Evolutionary conservation across 1,284 basidiomycete species (phyloP).

Genomic region (Paramarasmius palmivorus): DNA sequence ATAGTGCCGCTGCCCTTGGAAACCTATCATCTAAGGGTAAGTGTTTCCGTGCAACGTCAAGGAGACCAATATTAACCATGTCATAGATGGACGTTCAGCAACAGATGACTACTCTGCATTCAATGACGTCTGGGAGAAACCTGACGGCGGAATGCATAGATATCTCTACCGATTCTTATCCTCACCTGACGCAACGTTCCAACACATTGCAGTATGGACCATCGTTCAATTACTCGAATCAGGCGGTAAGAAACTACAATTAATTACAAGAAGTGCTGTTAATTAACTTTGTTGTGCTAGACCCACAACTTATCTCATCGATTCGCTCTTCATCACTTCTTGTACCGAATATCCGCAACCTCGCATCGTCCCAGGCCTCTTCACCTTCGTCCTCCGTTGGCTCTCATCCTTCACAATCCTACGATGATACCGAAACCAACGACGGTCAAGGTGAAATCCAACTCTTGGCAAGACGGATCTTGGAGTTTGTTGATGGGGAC

Average conservation of each 20-base stretch:
- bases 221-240: conserved; percentile 97
- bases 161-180: conserved; percentile 96
- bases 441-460: conserved; percentile 89
- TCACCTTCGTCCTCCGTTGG: conserved; percentile 73
- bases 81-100: conserved; percentile 70
- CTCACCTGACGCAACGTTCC: conserved; percentile 97
- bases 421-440: conserved; percentile 80
- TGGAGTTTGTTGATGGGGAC: conserved; percentile 83
- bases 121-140: conserved; percentile 97
- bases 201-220: conserved; percentile 99
- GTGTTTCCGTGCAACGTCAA: conserved; percentile 15
- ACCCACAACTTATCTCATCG: conserved; percentile 87
- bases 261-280: conserved; percentile 9
- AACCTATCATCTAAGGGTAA: conserved; percentile 95
- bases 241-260: conserved; percentile 55
- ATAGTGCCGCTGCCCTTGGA: conserved; percentile 96
- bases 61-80: not conserved
- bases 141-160: conserved; percentile 94
- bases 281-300: conserved; percentile 36
- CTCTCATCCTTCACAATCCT: conserved; percentile 73
- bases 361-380: conserved; percentile 74
- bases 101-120: conserved; percentile 97
- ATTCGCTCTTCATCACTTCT: conserved; percentile 83
- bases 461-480: conserved; percentile 78
- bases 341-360: conserved; percentile 81